Evolutionary conservation across 805 yeast species (phyloP).

Genomic region (Myxozyma neotropica): DNA sequence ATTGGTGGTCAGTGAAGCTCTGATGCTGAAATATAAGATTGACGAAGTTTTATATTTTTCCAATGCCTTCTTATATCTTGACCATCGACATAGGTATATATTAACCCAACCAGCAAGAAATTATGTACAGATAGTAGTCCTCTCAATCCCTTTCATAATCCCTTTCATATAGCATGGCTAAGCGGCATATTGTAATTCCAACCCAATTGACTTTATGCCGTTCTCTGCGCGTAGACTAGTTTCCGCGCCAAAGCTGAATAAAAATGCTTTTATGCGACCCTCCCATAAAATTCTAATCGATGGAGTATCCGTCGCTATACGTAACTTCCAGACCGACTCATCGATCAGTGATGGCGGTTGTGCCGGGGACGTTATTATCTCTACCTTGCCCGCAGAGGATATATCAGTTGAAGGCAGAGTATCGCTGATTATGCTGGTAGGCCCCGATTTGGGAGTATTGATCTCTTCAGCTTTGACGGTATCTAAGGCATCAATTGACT

Average conservation of each 20-base stretch:
- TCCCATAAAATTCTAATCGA: constrained; percentile 78
- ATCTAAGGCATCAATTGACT: background rate
- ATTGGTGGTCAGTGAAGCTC: too few relatives aligned
- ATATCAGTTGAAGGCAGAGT: too few relatives aligned
- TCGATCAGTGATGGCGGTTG: background rate
- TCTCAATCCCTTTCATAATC: too few relatives aligned
- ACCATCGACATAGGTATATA: too few relatives aligned
- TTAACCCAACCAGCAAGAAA: too few relatives aligned
- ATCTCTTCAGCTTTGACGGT: background rate
- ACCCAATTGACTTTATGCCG: constrained; percentile 53
- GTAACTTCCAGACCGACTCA: constrained; percentile 25
- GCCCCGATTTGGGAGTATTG: background rate
- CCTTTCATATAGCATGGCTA: too few relatives aligned
- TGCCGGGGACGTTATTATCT: background rate
- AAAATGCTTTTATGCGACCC: constrained; percentile 77
- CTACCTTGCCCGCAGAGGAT: too few relatives aligned
- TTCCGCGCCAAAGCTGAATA: constrained; percentile 73
- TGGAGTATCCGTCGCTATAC: constrained; percentile 50
- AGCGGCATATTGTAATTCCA: constrained; percentile 64
- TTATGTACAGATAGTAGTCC: too few relatives aligned
- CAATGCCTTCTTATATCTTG: too few relatives aligned
- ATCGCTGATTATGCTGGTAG: too few relatives aligned
- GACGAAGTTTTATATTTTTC: too few relatives aligned
- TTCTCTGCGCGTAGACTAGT: constrained; percentile 53
- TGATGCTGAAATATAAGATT: too few relatives aligned